Evolutionary conservation across 108 stramenopile genomes (phyloP), one percentile per base, ranked within the genome.

Genomic region (Fragilaria radians): DNA sequence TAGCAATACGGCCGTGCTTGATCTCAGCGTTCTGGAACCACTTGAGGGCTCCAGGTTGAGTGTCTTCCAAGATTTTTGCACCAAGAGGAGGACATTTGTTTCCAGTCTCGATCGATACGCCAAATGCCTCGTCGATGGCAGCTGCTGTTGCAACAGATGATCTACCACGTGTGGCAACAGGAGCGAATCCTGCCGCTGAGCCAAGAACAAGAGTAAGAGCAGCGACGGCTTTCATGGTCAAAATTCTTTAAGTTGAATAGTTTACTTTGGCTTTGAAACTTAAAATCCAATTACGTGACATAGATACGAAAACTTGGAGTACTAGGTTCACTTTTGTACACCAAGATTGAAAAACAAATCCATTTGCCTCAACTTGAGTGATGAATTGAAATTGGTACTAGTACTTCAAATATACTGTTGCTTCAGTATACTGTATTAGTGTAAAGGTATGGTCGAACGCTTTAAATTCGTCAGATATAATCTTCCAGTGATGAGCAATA

Each of bases 1-100:
- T 85, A 19, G 84, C 84, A 64, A 82, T 64, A 47, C 85, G 79
- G 24, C 85, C 85, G 61, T 87, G 78, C 72, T 87, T 87, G 47
- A 87, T 62, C 56, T 87, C 85, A 26, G 85, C 77, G 59, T 83
- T 87, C 56, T 87, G 80, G 77, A 82, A 87, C 85, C 85, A 87
- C 55, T 82, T 81, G 67, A 87, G 52, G 22, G 63, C 82, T n/a
- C 62, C 66, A 55, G 78, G 78, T 23, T 71, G 67, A n/a, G 78
- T 71, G 64, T 80, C 82, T 61, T 83, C 77, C n/a, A 87, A 57
- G 64, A 87, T 72, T 32, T 56, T 54, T 49, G 67, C 63, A 22
- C 86, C 86, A 26, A 83, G 67, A 45, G 86, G 86, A 27, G 86
- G 86, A 67, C 77, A 78, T 70, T 87, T 87, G 72, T 78, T 79